Percentiles rank a stretch among this genome's conserved stretches.
These are phyloP conservation scores for Poterioochromonas sp. DNA, from an alignment of 352 stramenopile genomes.

Conservation along the genomic window DNA sequence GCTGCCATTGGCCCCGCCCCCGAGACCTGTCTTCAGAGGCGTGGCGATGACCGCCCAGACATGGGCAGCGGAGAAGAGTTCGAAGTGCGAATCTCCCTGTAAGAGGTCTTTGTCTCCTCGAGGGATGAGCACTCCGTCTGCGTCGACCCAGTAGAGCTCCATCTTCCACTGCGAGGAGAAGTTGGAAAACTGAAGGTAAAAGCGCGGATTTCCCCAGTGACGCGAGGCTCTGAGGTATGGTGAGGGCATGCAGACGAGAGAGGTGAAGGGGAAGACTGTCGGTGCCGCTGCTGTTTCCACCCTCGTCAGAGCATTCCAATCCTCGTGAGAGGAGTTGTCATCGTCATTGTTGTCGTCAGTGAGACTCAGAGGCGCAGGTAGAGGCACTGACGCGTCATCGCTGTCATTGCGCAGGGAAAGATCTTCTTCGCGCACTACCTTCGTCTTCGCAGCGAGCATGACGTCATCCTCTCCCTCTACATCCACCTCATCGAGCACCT, in stretches of 20 bases:
- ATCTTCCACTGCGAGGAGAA: background rate
- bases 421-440: too few relatives aligned
- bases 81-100: background rate
- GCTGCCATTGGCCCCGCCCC: too few relatives aligned
- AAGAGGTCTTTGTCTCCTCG: background rate
- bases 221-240: background rate
- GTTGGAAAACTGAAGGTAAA: background rate
- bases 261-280: background rate
- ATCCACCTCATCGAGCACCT: too few relatives aligned
- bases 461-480: too few relatives aligned
- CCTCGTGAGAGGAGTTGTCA: too few relatives aligned
- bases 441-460: too few relatives aligned
- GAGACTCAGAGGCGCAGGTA: too few relatives aligned
- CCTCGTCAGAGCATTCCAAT: background rate
- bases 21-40: background rate
- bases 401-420: too few relatives aligned
- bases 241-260: background rate
- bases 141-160: background rate
- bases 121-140: background rate
- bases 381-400: too few relatives aligned
- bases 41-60: background rate
- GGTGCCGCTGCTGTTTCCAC: background rate
- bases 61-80: background rate
- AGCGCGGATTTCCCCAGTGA: background rate
- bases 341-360: background rate